phyloP scores from a whole-genome alignment of 2,329 filamentous ascomycete genomes.

The Trichoderma sp. region DNA sequence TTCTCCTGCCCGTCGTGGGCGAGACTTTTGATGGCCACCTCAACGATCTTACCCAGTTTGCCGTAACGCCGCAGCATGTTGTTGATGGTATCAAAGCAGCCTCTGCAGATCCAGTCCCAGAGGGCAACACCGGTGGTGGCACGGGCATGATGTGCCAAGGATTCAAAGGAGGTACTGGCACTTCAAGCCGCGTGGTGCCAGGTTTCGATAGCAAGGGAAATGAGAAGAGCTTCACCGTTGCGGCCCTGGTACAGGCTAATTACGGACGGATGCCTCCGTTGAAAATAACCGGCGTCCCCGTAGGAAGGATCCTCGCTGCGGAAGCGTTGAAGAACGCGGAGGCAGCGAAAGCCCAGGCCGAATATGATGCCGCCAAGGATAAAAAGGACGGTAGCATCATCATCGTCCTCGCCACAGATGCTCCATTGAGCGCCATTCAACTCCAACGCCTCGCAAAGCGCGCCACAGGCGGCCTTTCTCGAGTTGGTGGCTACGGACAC shows the following conservation, averaged over 20 bases:
- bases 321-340: constrained; percentile 11
- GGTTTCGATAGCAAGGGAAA: constrained; percentile 40
- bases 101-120: constrained; percentile 53
- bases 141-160: constrained; percentile 65
- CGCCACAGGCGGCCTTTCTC: constrained; percentile 60
- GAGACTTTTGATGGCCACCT: constrained; percentile 64
- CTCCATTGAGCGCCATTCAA: constrained; percentile 59
- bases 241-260: constrained; percentile 63
- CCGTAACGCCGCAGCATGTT: constrained; percentile 56
- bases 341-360: constrained; percentile 43
- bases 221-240: constrained; percentile 56
- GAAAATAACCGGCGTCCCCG: constrained; percentile 59
- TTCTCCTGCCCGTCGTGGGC: constrained; percentile 58
- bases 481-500: constrained; percentile 60
- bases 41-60: constrained; percentile 58
- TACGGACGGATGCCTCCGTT: constrained; percentile 61
- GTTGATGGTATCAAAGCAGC: constrained; percentile 56
- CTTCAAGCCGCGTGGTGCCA: constrained; percentile 51
- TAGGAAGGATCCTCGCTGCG: constrained; percentile 55
- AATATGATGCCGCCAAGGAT: constrained; percentile 45
- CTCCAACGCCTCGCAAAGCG: constrained; percentile 60
- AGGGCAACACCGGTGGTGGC: constrained; percentile 66
- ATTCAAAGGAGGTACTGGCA: constrained; percentile 67
- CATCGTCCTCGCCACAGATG: constrained; percentile 61
- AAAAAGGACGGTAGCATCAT: constrained; percentile 65